These are phyloP conservation scores for Stellera chamaejasme DNA, from an alignment of 345 rosid species.

Conservation along the genomic window DNA sequence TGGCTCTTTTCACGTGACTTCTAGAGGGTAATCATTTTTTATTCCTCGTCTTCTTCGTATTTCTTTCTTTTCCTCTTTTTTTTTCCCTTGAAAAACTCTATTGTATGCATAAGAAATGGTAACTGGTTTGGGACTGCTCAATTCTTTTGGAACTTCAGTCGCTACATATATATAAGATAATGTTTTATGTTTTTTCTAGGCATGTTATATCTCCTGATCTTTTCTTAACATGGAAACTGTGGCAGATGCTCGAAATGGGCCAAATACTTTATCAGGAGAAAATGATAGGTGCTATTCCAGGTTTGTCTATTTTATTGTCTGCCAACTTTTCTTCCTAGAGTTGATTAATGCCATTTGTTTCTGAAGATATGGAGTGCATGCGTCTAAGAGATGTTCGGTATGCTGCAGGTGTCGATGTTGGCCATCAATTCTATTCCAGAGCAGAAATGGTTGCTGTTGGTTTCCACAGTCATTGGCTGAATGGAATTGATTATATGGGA, in stretches of 20 bases:
- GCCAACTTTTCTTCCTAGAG: neutral
- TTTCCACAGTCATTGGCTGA: conserved; percentile 88
- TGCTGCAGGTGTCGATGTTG: conserved; percentile 70
- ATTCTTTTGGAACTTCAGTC: neutral
- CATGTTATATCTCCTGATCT: neutral
- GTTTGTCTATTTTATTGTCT: conserved; percentile 26
- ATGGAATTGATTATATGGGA: conserved; percentile 91
- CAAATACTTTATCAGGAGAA: conserved; percentile 45
- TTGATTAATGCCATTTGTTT: neutral
- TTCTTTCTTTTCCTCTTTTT: no score
- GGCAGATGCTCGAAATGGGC: conserved; percentile 47
- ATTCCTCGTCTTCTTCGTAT: no score
- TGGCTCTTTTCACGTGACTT: neutral
- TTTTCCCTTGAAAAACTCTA: no score
- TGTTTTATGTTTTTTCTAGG: neutral
- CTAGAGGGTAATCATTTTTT: neutral
- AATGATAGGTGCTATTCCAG: conserved; percentile 70
- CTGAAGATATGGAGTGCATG: neutral
- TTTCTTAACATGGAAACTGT: neutral
- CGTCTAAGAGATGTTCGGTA: neutral
- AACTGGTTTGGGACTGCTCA: neutral
- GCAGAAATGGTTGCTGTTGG: conserved; percentile 94
- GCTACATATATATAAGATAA: neutral
- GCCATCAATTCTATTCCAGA: conserved; percentile 83
- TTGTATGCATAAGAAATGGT: no score